phyloP scores from a whole-genome alignment of 192 early-diverging fungal genomes.

The Coemansia sp. region DNA sequence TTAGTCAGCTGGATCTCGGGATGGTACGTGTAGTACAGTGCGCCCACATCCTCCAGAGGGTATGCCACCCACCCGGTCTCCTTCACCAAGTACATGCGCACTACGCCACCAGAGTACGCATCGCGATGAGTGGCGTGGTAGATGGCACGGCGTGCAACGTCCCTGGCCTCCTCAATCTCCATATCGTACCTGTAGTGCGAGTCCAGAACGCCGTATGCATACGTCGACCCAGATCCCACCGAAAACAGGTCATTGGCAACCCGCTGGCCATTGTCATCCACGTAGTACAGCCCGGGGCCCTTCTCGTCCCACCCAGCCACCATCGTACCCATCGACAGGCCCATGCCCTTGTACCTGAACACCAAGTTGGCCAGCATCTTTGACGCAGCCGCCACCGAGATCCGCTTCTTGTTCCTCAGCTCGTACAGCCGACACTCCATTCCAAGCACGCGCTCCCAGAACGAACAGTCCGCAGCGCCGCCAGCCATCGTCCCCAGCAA shows the following conservation, averaged over 20 bases:
- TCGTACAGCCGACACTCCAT: slow-evolving; percentile 92
- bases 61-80: slow-evolving; percentile 86
- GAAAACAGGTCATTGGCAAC: slow-evolving; percentile 87
- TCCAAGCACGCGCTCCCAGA: slow-evolving; percentile 97
- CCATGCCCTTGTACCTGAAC: slow-evolving; percentile 97
- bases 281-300: slow-evolving; percentile 92
- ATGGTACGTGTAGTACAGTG: slow-evolving; percentile 75
- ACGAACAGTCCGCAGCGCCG: slow-evolving; percentile 97
- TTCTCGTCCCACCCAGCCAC: slow-evolving; percentile 93
- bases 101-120: slow-evolving; percentile 84
- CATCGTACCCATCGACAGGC: slow-evolving; percentile 99
- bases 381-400: slow-evolving; percentile 96
- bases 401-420: slow-evolving; percentile 96
- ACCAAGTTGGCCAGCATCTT: slow-evolving; percentile 97
- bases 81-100: slow-evolving; percentile 92
- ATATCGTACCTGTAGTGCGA: slow-evolving; percentile 81
- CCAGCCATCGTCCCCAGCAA: slow-evolving; percentile 99
- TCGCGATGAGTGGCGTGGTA: slow-evolving; percentile 96
- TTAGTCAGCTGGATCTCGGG: slow-evolving; percentile 41
- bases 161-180: slow-evolving; percentile 79
- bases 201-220: slow-evolving; percentile 98
- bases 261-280: slow-evolving; percentile 92
- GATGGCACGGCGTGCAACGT: slow-evolving; percentile 85
- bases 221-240: slow-evolving; percentile 98
- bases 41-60: slow-evolving; percentile 77